These are phyloP conservation scores for Pilobolus umbonatus DNA, from an alignment of 192 early-diverging fungal genomes.

Conservation along the genomic window DNA sequence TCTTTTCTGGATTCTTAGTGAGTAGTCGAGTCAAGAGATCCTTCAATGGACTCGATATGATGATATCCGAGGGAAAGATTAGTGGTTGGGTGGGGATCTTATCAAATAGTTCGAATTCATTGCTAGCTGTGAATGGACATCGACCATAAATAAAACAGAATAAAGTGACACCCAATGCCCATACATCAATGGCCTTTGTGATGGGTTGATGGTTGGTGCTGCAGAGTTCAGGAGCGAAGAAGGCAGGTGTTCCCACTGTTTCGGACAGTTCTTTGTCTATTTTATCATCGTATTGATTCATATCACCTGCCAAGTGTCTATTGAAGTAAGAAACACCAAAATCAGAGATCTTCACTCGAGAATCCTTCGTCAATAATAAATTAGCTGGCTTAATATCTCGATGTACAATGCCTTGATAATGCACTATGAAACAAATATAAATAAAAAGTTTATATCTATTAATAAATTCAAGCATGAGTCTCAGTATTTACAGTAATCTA, in stretches of 20 bases:
- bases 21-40: constrained; percentile 73
- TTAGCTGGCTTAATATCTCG: constrained; percentile 99
- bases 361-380: constrained; percentile 69
- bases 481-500: constrained; percentile 76
- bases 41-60: constrained; percentile 37
- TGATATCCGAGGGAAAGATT: constrained; percentile 39
- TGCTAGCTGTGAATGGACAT: constrained; percentile 90
- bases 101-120: constrained; percentile 95
- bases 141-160: constrained; percentile 91
- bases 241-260: constrained; percentile 94
- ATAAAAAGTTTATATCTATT: background rate
- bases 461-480: background rate
- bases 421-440: constrained; percentile 50
- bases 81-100: constrained; percentile 75
- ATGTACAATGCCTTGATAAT: constrained; percentile 94
- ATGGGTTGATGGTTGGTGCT: constrained; percentile 47
- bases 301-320: constrained; percentile 37
- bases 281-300: constrained; percentile 24
- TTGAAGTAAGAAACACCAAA: constrained; percentile 96
- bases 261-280: constrained; percentile 87
- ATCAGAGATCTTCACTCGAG: constrained; percentile 93
- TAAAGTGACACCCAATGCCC: constrained; percentile 96
- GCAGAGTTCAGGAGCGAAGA: constrained; percentile 98
- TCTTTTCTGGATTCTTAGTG: constrained; percentile 80
- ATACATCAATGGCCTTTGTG: constrained; percentile 91